Percentiles rank a stretch among this genome's conserved stretches.
These are phyloP conservation scores for Zoysia japonica DNA, from an alignment of 176 grass and related monocot species.

Conservation along the genomic window DNA sequence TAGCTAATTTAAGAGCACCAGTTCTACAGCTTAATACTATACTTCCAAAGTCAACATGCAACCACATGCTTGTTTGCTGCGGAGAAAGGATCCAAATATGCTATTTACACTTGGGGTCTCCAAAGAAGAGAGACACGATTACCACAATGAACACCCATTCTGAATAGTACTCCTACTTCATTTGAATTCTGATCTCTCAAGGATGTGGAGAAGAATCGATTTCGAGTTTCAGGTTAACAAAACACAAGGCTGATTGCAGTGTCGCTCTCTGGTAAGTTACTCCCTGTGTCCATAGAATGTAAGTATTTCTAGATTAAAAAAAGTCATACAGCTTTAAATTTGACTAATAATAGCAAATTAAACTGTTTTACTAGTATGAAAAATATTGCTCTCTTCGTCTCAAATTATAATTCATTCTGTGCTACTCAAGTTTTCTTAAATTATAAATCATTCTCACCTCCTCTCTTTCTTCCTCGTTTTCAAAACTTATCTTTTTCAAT, in stretches of 20 bases:
- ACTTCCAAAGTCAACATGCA: constrained; percentile 27
- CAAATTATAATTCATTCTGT: too few species aligned
- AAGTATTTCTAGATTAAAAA: too few species aligned
- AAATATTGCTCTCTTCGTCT: too few species aligned
- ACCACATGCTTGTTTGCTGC: constrained; percentile 32
- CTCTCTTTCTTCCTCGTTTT: too few species aligned
- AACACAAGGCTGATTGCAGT: background rate
- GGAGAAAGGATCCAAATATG: background rate
- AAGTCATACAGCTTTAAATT: too few species aligned
- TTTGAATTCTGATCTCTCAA: background rate
- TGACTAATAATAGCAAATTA: too few species aligned
- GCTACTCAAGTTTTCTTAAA: too few species aligned
- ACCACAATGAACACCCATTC: background rate
- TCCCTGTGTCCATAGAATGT: too few species aligned
- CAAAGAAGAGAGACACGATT: background rate
- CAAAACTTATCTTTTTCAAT: too few species aligned
- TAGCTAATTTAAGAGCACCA: constrained; percentile 43
- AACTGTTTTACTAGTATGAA: too few species aligned
- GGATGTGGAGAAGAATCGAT: background rate
- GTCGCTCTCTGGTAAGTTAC: background rate
- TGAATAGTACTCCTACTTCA: background rate
- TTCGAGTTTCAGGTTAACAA: background rate
- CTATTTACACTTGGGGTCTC: background rate
- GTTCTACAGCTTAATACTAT: constrained; percentile 12
- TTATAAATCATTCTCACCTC: too few species aligned